These are phyloP conservation scores for Starmerella bacillaris DNA, from an alignment of 805 yeast genomes.

Conservation along the genomic window DNA sequence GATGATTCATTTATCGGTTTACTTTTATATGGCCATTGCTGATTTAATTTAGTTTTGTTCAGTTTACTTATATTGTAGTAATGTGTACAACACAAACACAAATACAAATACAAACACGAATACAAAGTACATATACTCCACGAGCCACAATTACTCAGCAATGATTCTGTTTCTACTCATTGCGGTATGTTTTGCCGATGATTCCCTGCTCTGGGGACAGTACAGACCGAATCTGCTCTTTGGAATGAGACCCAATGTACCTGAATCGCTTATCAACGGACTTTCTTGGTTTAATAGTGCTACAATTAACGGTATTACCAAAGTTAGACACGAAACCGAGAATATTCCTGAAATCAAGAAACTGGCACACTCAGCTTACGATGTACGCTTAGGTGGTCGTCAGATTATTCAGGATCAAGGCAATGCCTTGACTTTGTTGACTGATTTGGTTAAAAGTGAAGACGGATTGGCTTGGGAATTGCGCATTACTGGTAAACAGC, in stretches of 20 bases:
- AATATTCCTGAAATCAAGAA: constrained; percentile 50
- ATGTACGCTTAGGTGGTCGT: constrained; percentile 73
- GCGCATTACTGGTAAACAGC: constrained; percentile 48
- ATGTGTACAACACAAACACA: too few species aligned
- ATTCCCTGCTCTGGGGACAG: constrained; percentile 75
- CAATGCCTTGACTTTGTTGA: constrained; percentile 41
- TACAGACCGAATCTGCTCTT: constrained; percentile 72
- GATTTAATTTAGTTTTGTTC: too few species aligned
- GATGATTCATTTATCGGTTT: too few species aligned
- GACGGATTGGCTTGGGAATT: constrained; percentile 63
- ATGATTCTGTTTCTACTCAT: background rate
- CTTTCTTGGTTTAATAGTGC: constrained; percentile 74
- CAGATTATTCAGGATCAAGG: constrained; percentile 55
- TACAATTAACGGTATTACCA: constrained; percentile 33
- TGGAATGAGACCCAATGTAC: constrained; percentile 70
- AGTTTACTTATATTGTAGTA: too few species aligned
- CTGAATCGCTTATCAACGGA: constrained; percentile 59
- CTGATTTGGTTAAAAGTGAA: constrained; percentile 61
- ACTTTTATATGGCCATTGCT: too few species aligned
- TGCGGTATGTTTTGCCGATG: constrained; percentile 14
- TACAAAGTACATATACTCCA: background rate
- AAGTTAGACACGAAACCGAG: constrained; percentile 57
- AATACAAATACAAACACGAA: too few species aligned
- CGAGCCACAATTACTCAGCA: too few species aligned
- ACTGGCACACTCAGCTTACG: constrained; percentile 77